Evolutionary conservation across 345 rosid genomes (phyloP).

Genomic region (Moricandia arvensis): DNA sequence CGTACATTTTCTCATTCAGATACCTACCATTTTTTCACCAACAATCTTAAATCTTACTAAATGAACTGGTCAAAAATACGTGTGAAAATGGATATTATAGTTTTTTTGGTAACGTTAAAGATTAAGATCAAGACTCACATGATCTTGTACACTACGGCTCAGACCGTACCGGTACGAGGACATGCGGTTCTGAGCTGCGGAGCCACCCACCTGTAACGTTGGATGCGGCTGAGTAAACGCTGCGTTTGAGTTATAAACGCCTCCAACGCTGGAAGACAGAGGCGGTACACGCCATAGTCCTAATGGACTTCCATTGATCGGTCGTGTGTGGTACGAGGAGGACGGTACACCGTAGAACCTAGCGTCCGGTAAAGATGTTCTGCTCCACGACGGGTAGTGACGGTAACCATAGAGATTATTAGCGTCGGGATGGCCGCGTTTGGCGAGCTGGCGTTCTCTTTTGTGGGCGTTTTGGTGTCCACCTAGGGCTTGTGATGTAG

Average conservation of each 20-base stretch:
- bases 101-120: conserved; percentile 5
- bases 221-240: conserved; percentile 19
- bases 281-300: conserved; percentile 22
- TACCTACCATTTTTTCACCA: not conserved
- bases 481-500: conserved; percentile 56
- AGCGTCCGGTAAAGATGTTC: not conserved
- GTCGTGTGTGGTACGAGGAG: not conserved
- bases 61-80: not conserved
- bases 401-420: conserved; percentile 24
- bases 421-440: conserved; percentile 36
- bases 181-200: conserved; percentile 16
- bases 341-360: conserved; percentile 21
- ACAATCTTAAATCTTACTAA: not conserved
- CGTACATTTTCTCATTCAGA: conserved; percentile 11
- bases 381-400: conserved; percentile 30
- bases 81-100: not conserved
- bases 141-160: conserved; percentile 31
- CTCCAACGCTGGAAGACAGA: conserved; percentile 5
- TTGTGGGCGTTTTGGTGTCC: conserved; percentile 65
- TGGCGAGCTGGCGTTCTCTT: conserved; percentile 52
- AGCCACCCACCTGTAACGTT: conserved; percentile 2
- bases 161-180: conserved; percentile 23
- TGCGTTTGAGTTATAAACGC: conserved; percentile 25
- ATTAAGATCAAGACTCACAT: conserved; percentile 41
- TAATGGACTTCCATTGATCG: conserved; percentile 25